Evolutionary conservation across 331 rosid species (phyloP), one percentile per base, ranked within the genome.

Genomic region (Stylosanthes scabra): DNA sequence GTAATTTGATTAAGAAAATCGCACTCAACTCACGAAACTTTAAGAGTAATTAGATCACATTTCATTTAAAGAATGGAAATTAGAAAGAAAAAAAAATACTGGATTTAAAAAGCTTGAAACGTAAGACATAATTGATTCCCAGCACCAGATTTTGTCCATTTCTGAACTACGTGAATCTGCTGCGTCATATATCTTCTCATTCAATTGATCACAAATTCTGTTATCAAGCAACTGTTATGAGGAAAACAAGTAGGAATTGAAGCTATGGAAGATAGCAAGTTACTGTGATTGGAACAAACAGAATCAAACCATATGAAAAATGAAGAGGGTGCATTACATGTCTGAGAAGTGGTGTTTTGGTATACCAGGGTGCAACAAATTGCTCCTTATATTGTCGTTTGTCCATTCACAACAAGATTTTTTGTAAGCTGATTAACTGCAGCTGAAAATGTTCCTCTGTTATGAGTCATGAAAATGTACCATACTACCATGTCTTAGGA

Each of bases 391-490:
- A 16, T 80, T 86, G 77, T 83, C 85, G 44, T 86, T 86, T 16
- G 89, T 85, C 87, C 89, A 80, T 68, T 86, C 87, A 47, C 87
- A 82, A 60, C 87, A 67, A 86, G 81, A 70, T 28, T 42, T 51
- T 66, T 80, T 5, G 83, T 65, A 40, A 85, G 68, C 55, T 85
- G 84, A 76, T 85, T 74, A 9, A 85, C 81, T 71, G 82, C 88
- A 70, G 84, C 89, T 20, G 25, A 20, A 20, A 20, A 20, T 20
- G 25, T 20, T 20, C 25, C 1, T 20, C 25, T 20, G 25, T 20
- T 20, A 0, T 20, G 25, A 20, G 25, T 20, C 25, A 20, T 20
- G 25, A 20, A 20, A 20, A 20, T 20, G 25, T 20, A 20, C 25
- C 25, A 0, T 20, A 20, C 56, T 20, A 59, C 63, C 55, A 12